A percentile compares a stretch with the other conserved stretches of the same genome.
These are phyloP conservation scores for Arxiozyma bovina DNA, from an alignment of 1,139 yeast species.

Conservation along the genomic window DNA sequence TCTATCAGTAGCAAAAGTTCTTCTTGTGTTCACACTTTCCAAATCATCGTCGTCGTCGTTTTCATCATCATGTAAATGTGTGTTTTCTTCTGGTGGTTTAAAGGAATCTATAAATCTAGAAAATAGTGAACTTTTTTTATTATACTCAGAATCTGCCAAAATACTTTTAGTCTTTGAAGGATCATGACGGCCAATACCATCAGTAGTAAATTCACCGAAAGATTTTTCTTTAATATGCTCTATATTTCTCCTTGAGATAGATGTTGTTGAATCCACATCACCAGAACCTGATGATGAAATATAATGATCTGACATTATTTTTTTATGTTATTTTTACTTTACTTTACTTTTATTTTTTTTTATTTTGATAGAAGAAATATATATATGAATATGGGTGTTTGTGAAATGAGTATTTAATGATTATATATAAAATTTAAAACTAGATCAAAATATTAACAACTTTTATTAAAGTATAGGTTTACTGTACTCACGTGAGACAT, in stretches of 20 bases:
- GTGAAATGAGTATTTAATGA: neutral
- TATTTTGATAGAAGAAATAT: no score
- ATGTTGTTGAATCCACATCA: constrained; percentile 2
- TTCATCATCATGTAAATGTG: neutral
- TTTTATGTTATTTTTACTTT: neutral
- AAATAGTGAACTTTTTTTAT: neutral
- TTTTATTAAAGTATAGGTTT: no score
- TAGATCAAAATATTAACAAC: no score
- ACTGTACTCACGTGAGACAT: no score
- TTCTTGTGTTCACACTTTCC: constrained; percentile 1
- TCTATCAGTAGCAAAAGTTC: constrained; percentile 3
- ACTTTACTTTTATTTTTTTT: no score
- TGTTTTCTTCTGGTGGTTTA: constrained; percentile 3
- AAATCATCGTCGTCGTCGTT: neutral
- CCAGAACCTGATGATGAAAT: constrained; percentile 1
- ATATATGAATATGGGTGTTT: neutral
- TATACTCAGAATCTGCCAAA: neutral
- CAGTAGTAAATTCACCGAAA: neutral
- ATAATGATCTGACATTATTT: neutral
- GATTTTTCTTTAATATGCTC: constrained; percentile 5
- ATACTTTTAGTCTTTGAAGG: neutral
- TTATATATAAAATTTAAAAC: no score
- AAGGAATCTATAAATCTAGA: constrained; percentile 5
- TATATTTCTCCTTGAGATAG: constrained; percentile 2
- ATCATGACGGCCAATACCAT: neutral